Evolutionary conservation across 148 eudicot genomes (phyloP), one percentile per base, ranked within the genome.

Genomic region (Chenopodium suecicum): DNA sequence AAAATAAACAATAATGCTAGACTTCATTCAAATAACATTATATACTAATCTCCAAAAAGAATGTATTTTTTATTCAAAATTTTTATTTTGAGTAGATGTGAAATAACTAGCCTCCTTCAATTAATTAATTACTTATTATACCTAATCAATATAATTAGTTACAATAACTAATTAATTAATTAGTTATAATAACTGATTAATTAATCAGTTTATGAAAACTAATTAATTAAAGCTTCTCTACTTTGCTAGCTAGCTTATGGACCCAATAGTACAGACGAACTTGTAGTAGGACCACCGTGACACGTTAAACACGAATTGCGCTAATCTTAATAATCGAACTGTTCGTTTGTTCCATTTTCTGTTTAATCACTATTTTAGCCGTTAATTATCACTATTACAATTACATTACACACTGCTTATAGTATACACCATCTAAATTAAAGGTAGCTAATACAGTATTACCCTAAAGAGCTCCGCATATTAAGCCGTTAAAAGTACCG

Each of bases 401-500:
- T 54, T 10, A 56, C 14, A 13, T 17, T 56, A 11, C 62, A 56
- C 14, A 56, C 63, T 58, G 63, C n/a, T 22, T 20, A 62, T 62
- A 44, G 48, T 37, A 16, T 31, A 34, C n/a, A 70, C 41, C 44
- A 37, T 46, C 29, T 44, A 72, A 22, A 9, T 13, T 10, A 9
- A 2, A 48, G 14, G 2, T 48, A 48, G 14, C 14, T 48, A 48
- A 41, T 41, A 41, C 44, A 41, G 44, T 5, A 41, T 41, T 41
- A 6, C 44, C 44, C 44, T 5, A 41, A 41, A 50, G 54, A 22
- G 52, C 63, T 74, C 77, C 77, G 77, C 62, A 74, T 74, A 25
- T 74, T 48, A 23, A 74, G 77, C 63, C 63, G 63, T 12, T 19
- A 47, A 74, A 74, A 12, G 58, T 58, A 74, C 62, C 63, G 58